phyloP scores from a whole-genome alignment of 2,329 filamentous ascomycete species.

The Penicillium sclerotiorum region DNA sequence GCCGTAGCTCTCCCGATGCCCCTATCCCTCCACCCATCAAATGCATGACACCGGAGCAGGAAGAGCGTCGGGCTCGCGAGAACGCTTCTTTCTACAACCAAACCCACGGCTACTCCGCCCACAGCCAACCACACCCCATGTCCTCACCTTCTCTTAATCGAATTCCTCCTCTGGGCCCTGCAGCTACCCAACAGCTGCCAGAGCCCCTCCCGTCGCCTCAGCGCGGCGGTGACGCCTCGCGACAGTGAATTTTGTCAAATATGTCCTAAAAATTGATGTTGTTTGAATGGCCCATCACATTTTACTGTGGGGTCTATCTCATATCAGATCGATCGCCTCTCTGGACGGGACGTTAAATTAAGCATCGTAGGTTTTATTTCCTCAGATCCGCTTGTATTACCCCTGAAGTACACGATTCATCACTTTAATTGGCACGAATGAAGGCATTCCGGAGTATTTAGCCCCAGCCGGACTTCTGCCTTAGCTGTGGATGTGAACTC shows the following conservation, averaged over 20 bases:
- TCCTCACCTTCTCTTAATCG: conserved; percentile 38
- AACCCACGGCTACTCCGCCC: conserved; percentile 18
- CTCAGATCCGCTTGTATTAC: too few relatives aligned
- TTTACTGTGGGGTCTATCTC: neutral
- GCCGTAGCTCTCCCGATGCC: conserved; percentile 44
- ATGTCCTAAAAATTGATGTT: neutral
- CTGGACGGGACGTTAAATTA: neutral
- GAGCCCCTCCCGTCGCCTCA: conserved; percentile 27
- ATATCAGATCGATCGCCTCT: neutral
- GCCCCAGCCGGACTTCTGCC: conserved; percentile 2
- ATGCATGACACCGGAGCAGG: conserved; percentile 47
- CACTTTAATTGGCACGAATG: conserved; percentile 14
- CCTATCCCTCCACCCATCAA: conserved; percentile 47
- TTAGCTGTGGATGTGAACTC: neutral
- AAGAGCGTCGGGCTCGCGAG: conserved; percentile 43
- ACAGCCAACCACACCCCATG: conserved; percentile 30
- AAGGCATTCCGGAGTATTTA: conserved; percentile 18
- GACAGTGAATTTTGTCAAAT: conserved; percentile 7
- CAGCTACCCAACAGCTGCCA: conserved; percentile 26
- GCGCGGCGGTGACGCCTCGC: conserved; percentile 8
- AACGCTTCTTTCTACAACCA: conserved; percentile 34
- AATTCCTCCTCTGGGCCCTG: conserved; percentile 35
- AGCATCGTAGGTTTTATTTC: neutral
- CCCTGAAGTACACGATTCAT: conserved; percentile 6
- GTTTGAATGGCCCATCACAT: neutral